A percentile compares a stretch with the other conserved stretches of the same genome.
Evolutionary conservation across 495 filamentous ascomycete species (phyloP).

Genomic region (Umbilicaria muhlenbergii): DNA sequence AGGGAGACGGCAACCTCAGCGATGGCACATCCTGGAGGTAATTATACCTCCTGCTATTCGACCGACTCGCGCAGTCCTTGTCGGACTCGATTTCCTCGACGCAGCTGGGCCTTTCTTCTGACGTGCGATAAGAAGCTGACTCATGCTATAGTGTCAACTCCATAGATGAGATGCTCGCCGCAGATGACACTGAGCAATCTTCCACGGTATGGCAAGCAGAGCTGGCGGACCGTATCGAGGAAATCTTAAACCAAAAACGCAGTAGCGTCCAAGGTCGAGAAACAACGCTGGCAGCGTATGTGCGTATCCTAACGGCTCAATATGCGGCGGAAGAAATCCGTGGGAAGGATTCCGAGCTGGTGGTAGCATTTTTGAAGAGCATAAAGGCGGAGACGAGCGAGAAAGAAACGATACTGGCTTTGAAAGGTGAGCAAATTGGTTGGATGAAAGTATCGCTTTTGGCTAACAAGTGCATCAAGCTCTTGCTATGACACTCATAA

Average conservation of each 20-base stretch:
- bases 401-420: conserved; percentile 55
- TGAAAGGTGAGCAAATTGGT: conserved; percentile 27
- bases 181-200: conserved; percentile 32
- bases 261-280: conserved; percentile 71
- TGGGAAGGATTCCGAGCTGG: conserved; percentile 42
- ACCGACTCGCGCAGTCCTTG: conserved; percentile 1
- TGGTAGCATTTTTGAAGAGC: conserved; percentile 55
- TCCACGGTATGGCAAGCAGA: conserved; percentile 48
- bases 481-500: conserved; percentile 61
- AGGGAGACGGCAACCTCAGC: conserved; percentile 47
- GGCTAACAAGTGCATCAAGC: conserved; percentile 25
- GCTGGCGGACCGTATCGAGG: conserved; percentile 55
- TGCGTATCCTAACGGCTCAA: conserved; percentile 55
- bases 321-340: conserved; percentile 55
- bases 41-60: conserved; percentile 9
- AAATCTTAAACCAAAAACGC: conserved; percentile 76
- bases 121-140: background rate
- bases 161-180: conserved; percentile 44
- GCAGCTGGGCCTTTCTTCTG: conserved; percentile 4
- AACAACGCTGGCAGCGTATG: conserved; percentile 50
- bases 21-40: conserved; percentile 59
- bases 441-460: background rate
- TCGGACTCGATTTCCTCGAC: conserved; percentile 11
- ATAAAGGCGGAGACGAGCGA: conserved; percentile 55
- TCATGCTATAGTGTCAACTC: conserved; percentile 21